A percentile compares a stretch with the other conserved stretches of the same genome.
Evolutionary conservation across 495 filamentous ascomycete species (phyloP).

Genomic region (Amphirosellinia nigrospora): DNA sequence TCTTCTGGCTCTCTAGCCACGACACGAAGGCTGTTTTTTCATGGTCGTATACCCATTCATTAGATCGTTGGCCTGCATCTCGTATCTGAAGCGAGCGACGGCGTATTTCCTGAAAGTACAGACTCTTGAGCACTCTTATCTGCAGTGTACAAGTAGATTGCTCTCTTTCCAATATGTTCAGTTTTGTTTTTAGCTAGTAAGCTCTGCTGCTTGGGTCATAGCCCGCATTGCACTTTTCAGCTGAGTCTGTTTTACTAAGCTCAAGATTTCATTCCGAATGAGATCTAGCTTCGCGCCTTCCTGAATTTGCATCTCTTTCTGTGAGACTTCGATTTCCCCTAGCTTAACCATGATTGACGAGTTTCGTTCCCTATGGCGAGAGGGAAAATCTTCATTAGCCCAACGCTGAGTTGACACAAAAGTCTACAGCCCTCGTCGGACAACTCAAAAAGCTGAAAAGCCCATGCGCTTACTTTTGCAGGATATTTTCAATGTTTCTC

Average conservation of each 20-base stretch:
- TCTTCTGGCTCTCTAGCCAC: conserved; percentile 9
- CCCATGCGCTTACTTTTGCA: background rate
- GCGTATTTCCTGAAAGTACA: conserved; percentile 10
- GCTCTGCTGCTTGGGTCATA: background rate
- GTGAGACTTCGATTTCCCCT: background rate
- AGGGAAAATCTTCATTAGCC: background rate
- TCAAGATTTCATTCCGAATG: background rate
- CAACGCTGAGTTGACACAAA: background rate
- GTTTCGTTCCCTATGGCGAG: background rate
- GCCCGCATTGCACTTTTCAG: background rate
- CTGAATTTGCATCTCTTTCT: background rate
- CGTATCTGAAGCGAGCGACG: conserved; percentile 17
- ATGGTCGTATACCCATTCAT: conserved; percentile 15
- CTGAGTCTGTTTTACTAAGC: background rate
- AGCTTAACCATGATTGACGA: conserved; percentile 4
- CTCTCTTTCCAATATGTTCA: background rate
- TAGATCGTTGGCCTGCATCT: conserved; percentile 2
- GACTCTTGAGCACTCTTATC: background rate
- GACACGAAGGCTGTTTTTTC: conserved; percentile 6
- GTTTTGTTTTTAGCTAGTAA: conserved; percentile 6
- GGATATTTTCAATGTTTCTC: background rate
- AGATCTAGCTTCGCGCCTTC: background rate
- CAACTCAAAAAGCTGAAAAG: background rate
- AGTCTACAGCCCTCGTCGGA: background rate
- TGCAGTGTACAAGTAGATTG: background rate